phyloP scores from a whole-genome alignment of 106 monocot species.

The Dendrobium huoshanense region DNA sequence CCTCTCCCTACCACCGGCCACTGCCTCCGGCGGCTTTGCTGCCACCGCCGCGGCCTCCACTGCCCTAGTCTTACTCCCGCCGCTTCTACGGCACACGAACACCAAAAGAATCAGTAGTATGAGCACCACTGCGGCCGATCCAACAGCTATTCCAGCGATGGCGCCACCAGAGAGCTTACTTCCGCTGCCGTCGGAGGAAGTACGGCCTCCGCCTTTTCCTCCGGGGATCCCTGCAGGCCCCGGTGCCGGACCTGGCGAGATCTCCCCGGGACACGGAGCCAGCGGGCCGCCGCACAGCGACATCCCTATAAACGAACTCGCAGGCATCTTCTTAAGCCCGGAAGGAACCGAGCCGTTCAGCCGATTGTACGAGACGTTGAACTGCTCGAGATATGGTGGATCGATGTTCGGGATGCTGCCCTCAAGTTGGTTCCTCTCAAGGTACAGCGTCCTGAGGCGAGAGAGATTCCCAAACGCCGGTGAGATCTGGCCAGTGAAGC shows the following conservation, averaged over 20 bases:
- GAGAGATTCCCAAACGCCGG: conserved; percentile 27
- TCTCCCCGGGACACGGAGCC: conserved; percentile 39
- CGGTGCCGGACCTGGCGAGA: conserved; percentile 12
- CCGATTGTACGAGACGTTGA: conserved; percentile 74
- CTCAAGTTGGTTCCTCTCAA: conserved; percentile 43
- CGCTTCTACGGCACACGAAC: conserved; percentile 8
- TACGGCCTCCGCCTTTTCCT: background rate
- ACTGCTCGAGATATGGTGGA: conserved; percentile 29
- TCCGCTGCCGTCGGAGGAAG: conserved; percentile 4
- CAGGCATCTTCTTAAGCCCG: conserved; percentile 29
- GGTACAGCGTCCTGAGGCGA: conserved; percentile 29
- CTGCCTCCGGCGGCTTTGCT: background rate
- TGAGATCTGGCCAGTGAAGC: conserved; percentile 47
- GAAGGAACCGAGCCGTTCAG: conserved; percentile 69
- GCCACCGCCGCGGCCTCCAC: conserved; percentile 1
- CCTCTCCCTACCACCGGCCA: background rate
- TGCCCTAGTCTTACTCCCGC: background rate
- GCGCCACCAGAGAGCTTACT: conserved; percentile 40
- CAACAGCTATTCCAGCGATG: conserved; percentile 41
- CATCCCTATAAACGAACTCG: conserved; percentile 38
- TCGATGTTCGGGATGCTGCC: conserved; percentile 40
- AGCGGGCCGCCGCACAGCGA: conserved; percentile 57
- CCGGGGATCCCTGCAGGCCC: background rate
- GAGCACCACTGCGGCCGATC: conserved; percentile 15
- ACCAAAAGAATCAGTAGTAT: conserved; percentile 13